Base-by-base conservation (phyloP, 495 filamentous ascomycete genomes). In the Evernia prunastri region DNA sequence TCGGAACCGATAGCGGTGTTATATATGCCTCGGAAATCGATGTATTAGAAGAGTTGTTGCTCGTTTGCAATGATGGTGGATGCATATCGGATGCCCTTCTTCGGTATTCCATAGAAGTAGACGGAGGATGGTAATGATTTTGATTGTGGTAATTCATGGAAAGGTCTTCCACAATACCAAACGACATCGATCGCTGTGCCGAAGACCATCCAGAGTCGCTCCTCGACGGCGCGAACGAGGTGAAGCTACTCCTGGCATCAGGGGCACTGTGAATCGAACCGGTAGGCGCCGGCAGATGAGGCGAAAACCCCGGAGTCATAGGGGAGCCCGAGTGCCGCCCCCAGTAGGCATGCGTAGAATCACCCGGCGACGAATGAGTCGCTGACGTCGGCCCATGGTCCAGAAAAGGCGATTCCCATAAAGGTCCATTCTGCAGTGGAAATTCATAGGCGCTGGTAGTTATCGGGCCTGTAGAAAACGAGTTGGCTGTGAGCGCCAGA, bases 41-140 rank as follows among this genome's bases (percentile, higher is more conserved):
- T 39, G 67, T 53, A 33, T 67, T 69, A 40, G 69, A 71, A 33
- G 64, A 69, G 40, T 67, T 67, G 33, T 66, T 61, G 58, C 67
- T 71, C 9, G 64, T 67, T 35, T 70, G 65, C 23, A 71, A 49
- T 31, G 69, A 71, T 36, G 67, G 67, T 36, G 69, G 67, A 64
- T 67, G 66, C 69, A 71, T 66, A n/a, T 69, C 62, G 8, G 69
- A 66, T 25, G 65, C 54, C 15, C 62, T 62, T 18, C 69, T 61
- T 37, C 69, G 59, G 35, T 60, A 61, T 25, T 69, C 69, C 47
- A 67, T 59, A 8, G 58, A 54, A 18, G 61, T 9, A 10, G 68
- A 37, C n/a, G 59, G 60, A 25, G 65, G 51, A 56, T 59, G 65
- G 56, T 65, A 66, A 47, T 40, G 58, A 35, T 66, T 68, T 17